Percentiles rank a stretch among this genome's conserved stretches.
These are phyloP conservation scores for Phytophthora ohioensis DNA, from an alignment of 352 stramenopile genomes.

Conservation along the genomic window DNA sequence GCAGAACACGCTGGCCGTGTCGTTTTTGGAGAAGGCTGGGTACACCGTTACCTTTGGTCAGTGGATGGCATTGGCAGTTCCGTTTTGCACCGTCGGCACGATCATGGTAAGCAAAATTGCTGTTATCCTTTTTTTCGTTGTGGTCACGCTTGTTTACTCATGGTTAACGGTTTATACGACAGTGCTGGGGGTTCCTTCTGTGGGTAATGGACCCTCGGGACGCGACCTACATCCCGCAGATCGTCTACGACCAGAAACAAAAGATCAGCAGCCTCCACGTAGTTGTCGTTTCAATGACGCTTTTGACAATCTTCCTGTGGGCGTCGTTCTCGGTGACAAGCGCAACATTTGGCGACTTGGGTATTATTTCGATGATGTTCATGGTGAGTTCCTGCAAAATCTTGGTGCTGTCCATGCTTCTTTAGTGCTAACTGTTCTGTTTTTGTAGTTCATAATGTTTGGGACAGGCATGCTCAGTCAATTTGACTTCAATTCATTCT, in stretches of 20 bases:
- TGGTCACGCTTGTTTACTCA: constrained; percentile 6
- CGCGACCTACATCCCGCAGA: constrained; percentile 92
- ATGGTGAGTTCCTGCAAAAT: constrained; percentile 61
- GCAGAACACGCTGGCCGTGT: constrained; percentile 89
- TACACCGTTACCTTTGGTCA: constrained; percentile 91
- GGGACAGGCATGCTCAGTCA: constrained; percentile 90
- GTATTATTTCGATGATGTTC: constrained; percentile 93
- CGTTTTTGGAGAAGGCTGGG: constrained; percentile 87
- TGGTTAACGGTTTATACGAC: background rate
- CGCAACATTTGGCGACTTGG: constrained; percentile 90
- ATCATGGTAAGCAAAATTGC: constrained; percentile 65
- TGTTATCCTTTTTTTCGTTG: background rate
- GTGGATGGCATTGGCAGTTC: constrained; percentile 91
- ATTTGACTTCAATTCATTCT: constrained; percentile 95
- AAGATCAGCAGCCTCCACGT: constrained; percentile 91
- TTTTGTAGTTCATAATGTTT: constrained; percentile 85
- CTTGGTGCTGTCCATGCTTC: background rate
- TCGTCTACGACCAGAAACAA: constrained; percentile 93
- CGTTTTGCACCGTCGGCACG: constrained; percentile 89
- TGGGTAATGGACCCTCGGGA: constrained; percentile 90
- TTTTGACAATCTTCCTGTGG: constrained; percentile 93
- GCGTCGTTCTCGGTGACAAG: constrained; percentile 89
- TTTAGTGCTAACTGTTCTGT: constrained; percentile 10
- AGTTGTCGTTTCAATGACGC: constrained; percentile 89
- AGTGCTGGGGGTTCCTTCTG: constrained; percentile 92